Evolutionary conservation across 2,329 filamentous ascomycete species (phyloP).

Genomic region (Ophiocordyceps unilateralis): DNA sequence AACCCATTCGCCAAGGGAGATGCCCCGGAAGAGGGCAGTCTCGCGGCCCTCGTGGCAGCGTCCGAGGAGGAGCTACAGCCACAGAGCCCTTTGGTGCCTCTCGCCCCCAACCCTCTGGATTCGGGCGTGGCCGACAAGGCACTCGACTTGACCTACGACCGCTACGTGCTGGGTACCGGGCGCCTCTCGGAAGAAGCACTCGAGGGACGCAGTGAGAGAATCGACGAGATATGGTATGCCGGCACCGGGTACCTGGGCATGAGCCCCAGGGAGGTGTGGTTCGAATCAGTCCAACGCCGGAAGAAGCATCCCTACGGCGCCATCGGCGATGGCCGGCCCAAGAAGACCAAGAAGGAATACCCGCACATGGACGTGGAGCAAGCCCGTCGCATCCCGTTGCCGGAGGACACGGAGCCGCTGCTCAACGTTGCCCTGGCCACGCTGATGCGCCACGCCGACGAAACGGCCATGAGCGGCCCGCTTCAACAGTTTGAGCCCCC

Average conservation of each 20-base stretch:
- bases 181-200: neutral
- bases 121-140: too few species aligned
- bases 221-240: constrained; percentile 20
- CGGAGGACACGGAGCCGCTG: constrained; percentile 23
- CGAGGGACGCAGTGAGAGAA: constrained; percentile 9
- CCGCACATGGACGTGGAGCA: constrained; percentile 17
- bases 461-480: neutral
- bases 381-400: constrained; percentile 17
- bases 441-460: constrained; percentile 5
- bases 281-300: constrained; percentile 13
- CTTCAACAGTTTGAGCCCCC: constrained; percentile 1
- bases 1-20: constrained; percentile 10
- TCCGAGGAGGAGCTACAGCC: constrained; percentile 1
- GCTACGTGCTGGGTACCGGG: neutral
- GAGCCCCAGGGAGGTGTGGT: constrained; percentile 11
- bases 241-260: constrained; percentile 12
- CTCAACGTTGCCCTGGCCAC: constrained; percentile 22
- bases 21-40: constrained; percentile 3
- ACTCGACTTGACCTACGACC: neutral
- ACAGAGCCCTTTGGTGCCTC: neutral
- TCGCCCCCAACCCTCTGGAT: too few species aligned
- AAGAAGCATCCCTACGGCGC: constrained; percentile 16
- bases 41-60: neutral
- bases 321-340: constrained; percentile 18
- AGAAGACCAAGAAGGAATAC: constrained; percentile 9